Evolutionary conservation across 805 yeast species (phyloP).

Genomic region (Wickerhamiella allomyrinae): DNA sequence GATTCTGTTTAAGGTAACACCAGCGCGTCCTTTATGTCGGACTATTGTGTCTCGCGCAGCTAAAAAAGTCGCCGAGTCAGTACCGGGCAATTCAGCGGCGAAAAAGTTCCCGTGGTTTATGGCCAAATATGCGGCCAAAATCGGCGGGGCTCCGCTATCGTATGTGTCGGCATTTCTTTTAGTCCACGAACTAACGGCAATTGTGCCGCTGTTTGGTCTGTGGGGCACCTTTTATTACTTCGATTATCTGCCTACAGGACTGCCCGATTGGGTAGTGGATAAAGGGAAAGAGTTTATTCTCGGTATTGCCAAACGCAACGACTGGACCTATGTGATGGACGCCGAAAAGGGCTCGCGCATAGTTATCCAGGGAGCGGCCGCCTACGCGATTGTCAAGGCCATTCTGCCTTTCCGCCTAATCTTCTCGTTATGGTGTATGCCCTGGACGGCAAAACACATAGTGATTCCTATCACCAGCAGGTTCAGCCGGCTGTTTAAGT

Average conservation of each 20-base stretch:
- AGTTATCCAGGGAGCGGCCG: slow-evolving; percentile 58
- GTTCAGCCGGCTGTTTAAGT: slow-evolving; percentile 7
- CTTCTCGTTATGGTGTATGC: slow-evolving; percentile 39
- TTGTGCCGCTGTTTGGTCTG: slow-evolving; percentile 50
- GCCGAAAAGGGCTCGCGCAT: slow-evolving; percentile 40
- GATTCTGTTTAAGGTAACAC: background rate
- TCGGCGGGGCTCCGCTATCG: slow-evolving; percentile 43
- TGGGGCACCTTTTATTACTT: slow-evolving; percentile 54
- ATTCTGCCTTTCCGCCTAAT: slow-evolving; percentile 39
- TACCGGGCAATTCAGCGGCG: slow-evolving; percentile 4
- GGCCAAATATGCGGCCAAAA: slow-evolving; percentile 35
- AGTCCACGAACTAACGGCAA: slow-evolving; percentile 63
- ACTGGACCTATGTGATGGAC: slow-evolving; percentile 23
- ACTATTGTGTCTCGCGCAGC: slow-evolving; percentile 17
- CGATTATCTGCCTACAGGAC: slow-evolving; percentile 37
- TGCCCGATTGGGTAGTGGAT: slow-evolving; percentile 47
- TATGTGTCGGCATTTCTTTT: slow-evolving; percentile 50
- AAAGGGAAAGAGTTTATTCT: slow-evolving; percentile 47
- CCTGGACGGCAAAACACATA: slow-evolving; percentile 40
- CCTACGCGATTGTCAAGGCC: slow-evolving; percentile 54
- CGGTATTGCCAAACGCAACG: slow-evolving; percentile 26
- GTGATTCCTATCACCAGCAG: slow-evolving; percentile 32
- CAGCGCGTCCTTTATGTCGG: background rate
- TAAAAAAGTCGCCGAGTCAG: slow-evolving; percentile 12
- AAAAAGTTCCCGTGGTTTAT: slow-evolving; percentile 36